phyloP scores from a whole-genome alignment of 164 flowering plant species.

The Tetrastigma voinierianum region DNA sequence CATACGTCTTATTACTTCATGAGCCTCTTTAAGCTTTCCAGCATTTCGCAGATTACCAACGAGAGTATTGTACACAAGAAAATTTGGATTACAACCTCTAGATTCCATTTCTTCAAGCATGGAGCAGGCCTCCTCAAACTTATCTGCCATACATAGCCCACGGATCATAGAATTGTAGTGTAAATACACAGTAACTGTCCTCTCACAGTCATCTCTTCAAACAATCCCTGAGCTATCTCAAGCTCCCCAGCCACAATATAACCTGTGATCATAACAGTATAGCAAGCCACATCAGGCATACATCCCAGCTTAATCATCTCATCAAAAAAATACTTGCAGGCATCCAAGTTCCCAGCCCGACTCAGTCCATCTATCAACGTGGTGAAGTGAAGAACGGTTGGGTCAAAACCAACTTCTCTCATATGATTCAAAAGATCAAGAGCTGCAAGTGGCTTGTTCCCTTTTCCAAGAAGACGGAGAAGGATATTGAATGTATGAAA shows the following conservation, averaged over 20 bases:
- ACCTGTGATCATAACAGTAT: conserved; percentile 85
- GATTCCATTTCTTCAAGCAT: conserved; percentile 83
- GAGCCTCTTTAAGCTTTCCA: conserved; percentile 67
- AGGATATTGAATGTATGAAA: conserved; percentile 76
- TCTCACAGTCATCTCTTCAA: conserved; percentile 62
- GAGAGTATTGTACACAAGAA: conserved; percentile 72
- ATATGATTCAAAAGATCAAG: conserved; percentile 71
- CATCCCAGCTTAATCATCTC: conserved; percentile 69
- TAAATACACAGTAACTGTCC: conserved; percentile 87
- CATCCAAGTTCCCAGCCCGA: conserved; percentile 84
- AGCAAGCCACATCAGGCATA: conserved; percentile 81
- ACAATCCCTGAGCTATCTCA: conserved; percentile 64
- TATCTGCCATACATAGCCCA: conserved; percentile 72
- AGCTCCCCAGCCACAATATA: conserved; percentile 61
- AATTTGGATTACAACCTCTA: conserved; percentile 85
- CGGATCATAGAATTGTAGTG: conserved; percentile 94
- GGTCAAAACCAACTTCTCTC: conserved; percentile 68
- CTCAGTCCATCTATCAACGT: conserved; percentile 88
- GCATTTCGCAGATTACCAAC: conserved; percentile 67
- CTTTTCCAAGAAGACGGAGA: conserved; percentile 78
- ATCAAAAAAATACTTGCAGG: conserved; percentile 71
- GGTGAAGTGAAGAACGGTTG: conserved; percentile 81
- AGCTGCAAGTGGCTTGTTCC: conserved; percentile 70
- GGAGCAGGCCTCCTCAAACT: conserved; percentile 63
- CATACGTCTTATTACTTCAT: conserved; percentile 62